These are phyloP conservation scores for Lentinula sp. DNA, from an alignment of 768 basidiomycete species.

Conservation along the genomic window DNA sequence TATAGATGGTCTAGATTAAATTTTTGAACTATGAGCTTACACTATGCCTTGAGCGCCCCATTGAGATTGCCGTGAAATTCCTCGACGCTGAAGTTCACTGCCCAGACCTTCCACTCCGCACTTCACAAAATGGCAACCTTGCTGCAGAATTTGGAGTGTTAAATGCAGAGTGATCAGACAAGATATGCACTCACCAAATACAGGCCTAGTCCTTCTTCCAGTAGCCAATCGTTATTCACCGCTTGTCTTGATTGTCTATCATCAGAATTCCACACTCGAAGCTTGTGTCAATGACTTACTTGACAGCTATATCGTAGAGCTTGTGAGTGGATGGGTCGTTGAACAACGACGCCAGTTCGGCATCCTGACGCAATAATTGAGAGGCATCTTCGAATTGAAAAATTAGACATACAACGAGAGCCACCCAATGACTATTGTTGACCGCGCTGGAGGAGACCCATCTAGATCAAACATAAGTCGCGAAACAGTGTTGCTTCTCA, in stretches of 20 bases:
- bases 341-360: slow-evolving; percentile 57
- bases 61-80: slow-evolving; percentile 58
- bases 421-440: slow-evolving; percentile 64
- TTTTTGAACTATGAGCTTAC: slow-evolving; percentile 27
- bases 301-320: slow-evolving; percentile 65
- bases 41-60: slow-evolving; percentile 74
- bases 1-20: not conserved
- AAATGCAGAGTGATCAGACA: not conserved
- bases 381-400: not conserved
- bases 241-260: slow-evolving; percentile 31
- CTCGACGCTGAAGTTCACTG: slow-evolving; percentile 59
- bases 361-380: slow-evolving; percentile 39
- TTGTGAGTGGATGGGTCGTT: slow-evolving; percentile 55
- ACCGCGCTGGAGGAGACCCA: slow-evolving; percentile 69
- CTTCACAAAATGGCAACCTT: slow-evolving; percentile 66
- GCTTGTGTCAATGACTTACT: slow-evolving; percentile 26
- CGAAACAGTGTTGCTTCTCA: not conserved
- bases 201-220: slow-evolving; percentile 68
- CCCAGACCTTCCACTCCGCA: slow-evolving; percentile 64
- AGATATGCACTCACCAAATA: slow-evolving; percentile 39
- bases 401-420: slow-evolving; percentile 47
- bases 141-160: slow-evolving; percentile 25
- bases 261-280: not conserved
- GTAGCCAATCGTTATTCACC: slow-evolving; percentile 61
- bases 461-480: slow-evolving; percentile 23